phyloP scores from a whole-genome alignment of 2,329 filamentous ascomycete genomes.

The Cladosporium sp. region DNA sequence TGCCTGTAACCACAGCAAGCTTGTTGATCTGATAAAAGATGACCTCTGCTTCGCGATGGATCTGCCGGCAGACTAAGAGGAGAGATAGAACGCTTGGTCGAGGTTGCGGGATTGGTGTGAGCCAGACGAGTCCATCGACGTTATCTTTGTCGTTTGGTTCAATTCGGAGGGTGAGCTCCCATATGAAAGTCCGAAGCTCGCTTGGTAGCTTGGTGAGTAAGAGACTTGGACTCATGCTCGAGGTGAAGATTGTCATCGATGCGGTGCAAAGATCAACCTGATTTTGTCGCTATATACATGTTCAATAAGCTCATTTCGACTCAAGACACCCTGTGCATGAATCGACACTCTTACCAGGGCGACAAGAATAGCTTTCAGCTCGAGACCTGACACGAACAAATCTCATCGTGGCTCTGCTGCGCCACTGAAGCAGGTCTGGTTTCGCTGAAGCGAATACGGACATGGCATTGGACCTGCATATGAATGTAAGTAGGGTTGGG shows the following conservation, averaged over 20 bases:
- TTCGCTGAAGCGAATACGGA: too few species aligned
- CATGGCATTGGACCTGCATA: too few species aligned
- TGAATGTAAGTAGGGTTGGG: too few species aligned
- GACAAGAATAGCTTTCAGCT: neutral
- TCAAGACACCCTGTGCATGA: too few species aligned
- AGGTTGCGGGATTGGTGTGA: neutral
- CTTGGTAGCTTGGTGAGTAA: neutral
- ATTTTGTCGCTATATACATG: too few species aligned
- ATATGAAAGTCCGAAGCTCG: neutral
- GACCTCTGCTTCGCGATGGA: slow-evolving; percentile 6
- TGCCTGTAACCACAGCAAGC: neutral
- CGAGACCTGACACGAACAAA: neutral
- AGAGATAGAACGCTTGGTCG: slow-evolving; percentile 4
- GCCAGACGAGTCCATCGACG: neutral
- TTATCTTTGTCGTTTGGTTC: neutral
- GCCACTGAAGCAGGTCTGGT: too few species aligned
- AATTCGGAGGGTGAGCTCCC: neutral
- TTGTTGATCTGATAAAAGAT: slow-evolving; percentile 13
- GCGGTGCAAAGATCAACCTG: too few species aligned
- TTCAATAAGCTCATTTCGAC: too few species aligned
- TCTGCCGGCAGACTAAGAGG: slow-evolving; percentile 11
- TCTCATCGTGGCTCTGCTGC: too few species aligned
- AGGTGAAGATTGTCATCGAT: too few species aligned
- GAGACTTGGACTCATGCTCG: neutral
- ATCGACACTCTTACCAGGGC: neutral